These are phyloP conservation scores for Phenoliferia sp. DNA, from an alignment of 1,284 basidiomycete genomes.

Conservation along the genomic window DNA sequence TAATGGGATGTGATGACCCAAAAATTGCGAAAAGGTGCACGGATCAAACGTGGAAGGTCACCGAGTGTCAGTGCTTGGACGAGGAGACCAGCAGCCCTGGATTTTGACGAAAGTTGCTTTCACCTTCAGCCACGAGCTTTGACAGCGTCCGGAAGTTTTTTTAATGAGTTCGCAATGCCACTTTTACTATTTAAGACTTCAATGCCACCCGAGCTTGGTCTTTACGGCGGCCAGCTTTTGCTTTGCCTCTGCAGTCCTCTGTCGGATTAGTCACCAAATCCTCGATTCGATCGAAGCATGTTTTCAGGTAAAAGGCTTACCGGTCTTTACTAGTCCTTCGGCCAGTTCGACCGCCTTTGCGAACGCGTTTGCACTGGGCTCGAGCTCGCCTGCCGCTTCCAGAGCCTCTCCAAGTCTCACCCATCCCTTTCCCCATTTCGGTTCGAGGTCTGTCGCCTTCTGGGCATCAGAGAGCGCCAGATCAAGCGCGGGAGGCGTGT, in stretches of 20 bases:
- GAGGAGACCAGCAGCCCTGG: too few species aligned
- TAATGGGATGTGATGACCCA: neutral
- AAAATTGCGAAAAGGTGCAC: neutral
- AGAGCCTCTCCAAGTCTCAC: conserved; percentile 32
- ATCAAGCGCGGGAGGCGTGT: neutral
- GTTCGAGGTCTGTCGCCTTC: conserved; percentile 16
- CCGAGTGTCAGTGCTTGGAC: neutral
- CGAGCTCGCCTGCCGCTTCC: conserved; percentile 1
- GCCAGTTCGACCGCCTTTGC: conserved; percentile 18
- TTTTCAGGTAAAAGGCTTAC: too few species aligned
- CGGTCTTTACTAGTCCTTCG: conserved; percentile 16
- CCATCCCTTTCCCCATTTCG: conserved; percentile 29
- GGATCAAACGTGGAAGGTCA: neutral
- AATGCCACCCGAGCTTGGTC: conserved; percentile 10
- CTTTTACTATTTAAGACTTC: neutral
- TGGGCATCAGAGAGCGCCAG: conserved; percentile 25
- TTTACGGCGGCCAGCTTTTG: conserved; percentile 13
- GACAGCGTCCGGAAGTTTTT: too few species aligned
- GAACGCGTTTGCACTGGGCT: conserved; percentile 22
- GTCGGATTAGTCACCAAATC: too few species aligned
- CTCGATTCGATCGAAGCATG: too few species aligned
- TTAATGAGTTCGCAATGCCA: neutral
- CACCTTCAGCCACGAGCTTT: neutral
- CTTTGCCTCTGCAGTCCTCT: conserved; percentile 10
- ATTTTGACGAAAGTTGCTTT: too few species aligned